Conservation (phyloP, 192 early-diverging fungal genomes). For the Coemansia erecta region DNA sequence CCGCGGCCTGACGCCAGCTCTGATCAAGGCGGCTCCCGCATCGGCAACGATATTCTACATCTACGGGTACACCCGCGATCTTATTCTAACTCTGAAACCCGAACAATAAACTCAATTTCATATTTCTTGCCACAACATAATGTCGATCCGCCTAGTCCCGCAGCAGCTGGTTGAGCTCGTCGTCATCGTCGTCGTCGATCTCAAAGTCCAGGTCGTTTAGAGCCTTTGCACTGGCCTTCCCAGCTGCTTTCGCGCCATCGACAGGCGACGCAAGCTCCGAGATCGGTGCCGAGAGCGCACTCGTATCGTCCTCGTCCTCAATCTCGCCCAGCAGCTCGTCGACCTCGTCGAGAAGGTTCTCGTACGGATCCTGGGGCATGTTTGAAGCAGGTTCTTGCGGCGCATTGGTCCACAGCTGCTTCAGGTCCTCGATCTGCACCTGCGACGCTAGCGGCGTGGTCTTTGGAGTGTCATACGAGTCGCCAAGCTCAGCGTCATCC, state of each 20-base stretch:
- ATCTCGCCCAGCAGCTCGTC: slow-evolving; percentile 52
- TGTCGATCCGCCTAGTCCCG: neutral
- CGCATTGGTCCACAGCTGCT: slow-evolving; percentile 24
- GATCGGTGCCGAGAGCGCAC: neutral
- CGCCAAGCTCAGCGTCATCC: neutral
- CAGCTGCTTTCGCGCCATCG: neutral
- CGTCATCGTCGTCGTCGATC: slow-evolving; percentile 34
- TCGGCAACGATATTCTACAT: slow-evolving; percentile 88
- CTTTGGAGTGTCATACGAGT: neutral
- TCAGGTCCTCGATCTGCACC: neutral
- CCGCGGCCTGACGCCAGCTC: slow-evolving; percentile 79
- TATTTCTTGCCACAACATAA: neutral
- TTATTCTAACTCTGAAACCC: slow-evolving; percentile 40
- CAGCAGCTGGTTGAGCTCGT: slow-evolving; percentile 28
- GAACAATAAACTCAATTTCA: neutral
- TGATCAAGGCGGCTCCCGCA: slow-evolving; percentile 84
- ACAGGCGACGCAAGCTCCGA: neutral
- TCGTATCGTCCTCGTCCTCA: slow-evolving; percentile 35
- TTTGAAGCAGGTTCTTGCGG: slow-evolving; percentile 22
- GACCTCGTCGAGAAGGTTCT: slow-evolving; percentile 52
- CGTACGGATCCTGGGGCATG: slow-evolving; percentile 40
- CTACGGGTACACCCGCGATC: slow-evolving; percentile 62
- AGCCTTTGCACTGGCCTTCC: neutral
- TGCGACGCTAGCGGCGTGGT: neutral
- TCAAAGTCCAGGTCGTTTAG: slow-evolving; percentile 30